phyloP scores from a whole-genome alignment of 2,329 filamentous ascomycete genomes.

The Fusarium sublunatum region DNA sequence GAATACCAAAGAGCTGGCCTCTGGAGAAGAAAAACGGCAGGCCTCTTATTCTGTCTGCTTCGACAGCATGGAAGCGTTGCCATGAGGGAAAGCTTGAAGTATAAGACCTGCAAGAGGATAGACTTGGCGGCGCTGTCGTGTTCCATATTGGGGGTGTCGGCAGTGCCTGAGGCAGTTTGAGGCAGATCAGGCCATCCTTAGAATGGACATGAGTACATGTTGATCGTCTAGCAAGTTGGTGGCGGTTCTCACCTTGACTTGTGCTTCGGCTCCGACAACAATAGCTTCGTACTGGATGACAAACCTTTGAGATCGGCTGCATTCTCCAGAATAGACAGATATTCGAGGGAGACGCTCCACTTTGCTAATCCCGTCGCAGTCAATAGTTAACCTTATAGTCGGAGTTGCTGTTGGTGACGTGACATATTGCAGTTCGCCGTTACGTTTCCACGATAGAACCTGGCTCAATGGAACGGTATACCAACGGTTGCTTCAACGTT shows the following conservation, averaged over 20 bases:
- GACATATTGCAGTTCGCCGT: neutral
- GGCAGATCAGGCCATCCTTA: neutral
- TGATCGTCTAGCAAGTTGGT: neutral
- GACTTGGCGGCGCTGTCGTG: neutral
- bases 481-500: neutral
- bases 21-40: conserved; percentile 1
- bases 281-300: neutral
- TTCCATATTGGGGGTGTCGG: conserved; percentile 5
- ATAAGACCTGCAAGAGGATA: neutral
- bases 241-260: neutral
- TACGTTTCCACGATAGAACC: neutral
- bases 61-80: neutral
- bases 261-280: neutral
- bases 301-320: neutral
- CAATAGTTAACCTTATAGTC: neutral
- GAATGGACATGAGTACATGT: too few species aligned
- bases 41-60: neutral
- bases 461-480: neutral
- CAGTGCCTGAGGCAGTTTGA: neutral
- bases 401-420: neutral
- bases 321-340: neutral
- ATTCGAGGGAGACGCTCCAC: neutral
- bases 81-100: neutral
- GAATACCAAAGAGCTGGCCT: neutral
- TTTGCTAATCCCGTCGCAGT: neutral